Base-by-base conservation (phyloP, 1,284 basidiomycete genomes). In the Naganishia cerealis region DNA sequence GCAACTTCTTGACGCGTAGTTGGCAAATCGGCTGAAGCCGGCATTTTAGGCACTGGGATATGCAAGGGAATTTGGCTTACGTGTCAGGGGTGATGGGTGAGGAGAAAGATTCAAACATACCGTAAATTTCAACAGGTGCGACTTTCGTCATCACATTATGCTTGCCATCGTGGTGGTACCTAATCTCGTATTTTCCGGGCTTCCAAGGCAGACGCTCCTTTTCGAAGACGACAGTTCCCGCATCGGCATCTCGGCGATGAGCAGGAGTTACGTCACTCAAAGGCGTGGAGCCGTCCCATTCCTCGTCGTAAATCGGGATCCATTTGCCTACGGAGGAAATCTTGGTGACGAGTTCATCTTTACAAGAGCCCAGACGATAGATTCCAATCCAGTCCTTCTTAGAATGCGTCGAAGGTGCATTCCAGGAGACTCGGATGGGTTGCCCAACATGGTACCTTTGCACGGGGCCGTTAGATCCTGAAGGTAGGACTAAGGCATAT, bases 321-420 rank as follows among this genome's bases (percentile, higher is more conserved):
- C 96, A 99, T 83, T 90, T 88, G 42, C 95, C 94, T 73, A 90
- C 83, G 2, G 90, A 91, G 4, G 89, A 88, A n/a, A 90, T 89
- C 69, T 88, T 87, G 3, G 96, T 99, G 53, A 96, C 86, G 21
- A 90, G 83, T 24, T 84, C 87, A 18, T 88, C 90, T 75, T 88
- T 88, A 80, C 92, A 94, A 0, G 92, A 91, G 36, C 91, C 92
- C 69, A 92, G 74, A 81, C 92, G 92, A 74, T 96, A 97, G 52
- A 99, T 86, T 13, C 94, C 96, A 73, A 99, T 91, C 96, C 95
- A 99, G 79, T 99, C 95, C 73, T 89, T 87, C n/a, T 91, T 85
- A 13, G 93, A 95, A 77, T 98, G 95, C 68, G 88, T 86, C 40
- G 83, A 81, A 0, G 95, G 93, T 0, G 92, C 94, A 63, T 87